These are phyloP conservation scores for Cicer yamashitae DNA, from an alignment of 306 rosid species.

Conservation along the genomic window DNA sequence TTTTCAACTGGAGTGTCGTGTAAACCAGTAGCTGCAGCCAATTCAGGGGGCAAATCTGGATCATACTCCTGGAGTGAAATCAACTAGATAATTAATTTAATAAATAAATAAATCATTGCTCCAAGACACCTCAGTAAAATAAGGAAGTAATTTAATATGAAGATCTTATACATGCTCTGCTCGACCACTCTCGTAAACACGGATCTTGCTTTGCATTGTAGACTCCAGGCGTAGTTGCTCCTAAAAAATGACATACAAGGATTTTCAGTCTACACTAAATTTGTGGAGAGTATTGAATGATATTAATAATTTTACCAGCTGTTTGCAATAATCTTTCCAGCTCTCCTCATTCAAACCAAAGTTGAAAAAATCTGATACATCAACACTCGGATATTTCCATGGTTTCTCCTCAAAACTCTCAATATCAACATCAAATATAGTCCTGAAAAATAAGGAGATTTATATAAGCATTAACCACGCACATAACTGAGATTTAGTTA, in stretches of 20 bases:
- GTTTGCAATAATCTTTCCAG: constrained; percentile 98
- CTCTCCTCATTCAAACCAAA: constrained; percentile 91
- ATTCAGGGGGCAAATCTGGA: constrained; percentile 98
- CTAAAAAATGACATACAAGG: constrained; percentile 54
- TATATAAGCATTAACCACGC: constrained; percentile 29
- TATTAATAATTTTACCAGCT: constrained; percentile 69
- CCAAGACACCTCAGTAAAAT: constrained; percentile 3
- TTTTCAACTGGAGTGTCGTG: constrained; percentile 68
- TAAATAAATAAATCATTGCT: background rate
- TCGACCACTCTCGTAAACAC: constrained; percentile 96
- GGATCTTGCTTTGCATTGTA: constrained; percentile 99
- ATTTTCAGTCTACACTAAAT: constrained; percentile 36
- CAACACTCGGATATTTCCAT: constrained; percentile 86
- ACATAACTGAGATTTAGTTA: constrained; percentile 28
- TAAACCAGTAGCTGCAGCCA: constrained; percentile 91
- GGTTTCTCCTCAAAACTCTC: constrained; percentile 95
- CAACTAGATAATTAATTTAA: constrained; percentile 34
- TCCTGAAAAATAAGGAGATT: constrained; percentile 64
- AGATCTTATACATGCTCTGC: constrained; percentile 76
- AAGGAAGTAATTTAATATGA: constrained; percentile 36
- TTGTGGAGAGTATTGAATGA: constrained; percentile 10
- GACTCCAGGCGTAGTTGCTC: constrained; percentile 97
- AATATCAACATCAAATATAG: constrained; percentile 90
- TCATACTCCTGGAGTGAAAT: constrained; percentile 77
- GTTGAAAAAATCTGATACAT: constrained; percentile 88